A percentile compares a stretch with the other conserved stretches of the same genome.
phyloP scores from a whole-genome alignment of 108 stramenopile genomes.

The Stephanodiscus triporus region DNA sequence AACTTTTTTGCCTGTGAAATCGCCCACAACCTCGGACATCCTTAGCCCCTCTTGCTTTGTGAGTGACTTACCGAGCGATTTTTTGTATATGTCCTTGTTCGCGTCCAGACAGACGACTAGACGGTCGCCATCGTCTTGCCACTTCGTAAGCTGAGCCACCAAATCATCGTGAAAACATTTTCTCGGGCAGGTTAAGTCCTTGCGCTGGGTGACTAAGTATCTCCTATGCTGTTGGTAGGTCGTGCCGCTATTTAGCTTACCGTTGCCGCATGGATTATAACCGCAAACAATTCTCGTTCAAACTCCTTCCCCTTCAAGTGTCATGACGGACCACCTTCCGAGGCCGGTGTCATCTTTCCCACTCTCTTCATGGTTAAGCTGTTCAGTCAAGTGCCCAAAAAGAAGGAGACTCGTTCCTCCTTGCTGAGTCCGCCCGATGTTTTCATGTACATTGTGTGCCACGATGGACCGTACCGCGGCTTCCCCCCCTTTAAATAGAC shows the following conservation, averaged over 20 bases:
- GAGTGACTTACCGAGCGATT: background rate
- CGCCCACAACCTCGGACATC: constrained; percentile 5
- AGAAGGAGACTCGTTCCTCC: constrained; percentile 8
- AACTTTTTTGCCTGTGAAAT: constrained; percentile 5
- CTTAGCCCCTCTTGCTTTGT: background rate
- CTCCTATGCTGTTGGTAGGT: no score
- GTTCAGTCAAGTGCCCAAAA: no score
- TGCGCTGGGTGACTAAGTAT: no score
- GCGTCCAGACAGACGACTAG: constrained; percentile 11
- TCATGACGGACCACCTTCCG: no score
- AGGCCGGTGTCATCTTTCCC: no score
- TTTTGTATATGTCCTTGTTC: constrained; percentile 11
- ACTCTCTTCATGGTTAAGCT: no score
- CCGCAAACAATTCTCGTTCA: no score
- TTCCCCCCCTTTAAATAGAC: constrained; percentile 15
- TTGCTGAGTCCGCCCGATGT: constrained; percentile 11
- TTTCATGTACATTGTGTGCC: no score
- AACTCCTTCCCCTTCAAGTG: no score
- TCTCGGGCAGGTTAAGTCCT: background rate
- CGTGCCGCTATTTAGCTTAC: no score
- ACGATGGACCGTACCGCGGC: background rate
- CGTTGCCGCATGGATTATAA: no score
- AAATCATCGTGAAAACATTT: constrained; percentile 1
- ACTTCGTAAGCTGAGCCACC: background rate
- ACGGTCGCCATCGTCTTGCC: no score